Evolutionary conservation across 495 filamentous ascomycete species (phyloP).

Genomic region (Penicillium paradoxum): DNA sequence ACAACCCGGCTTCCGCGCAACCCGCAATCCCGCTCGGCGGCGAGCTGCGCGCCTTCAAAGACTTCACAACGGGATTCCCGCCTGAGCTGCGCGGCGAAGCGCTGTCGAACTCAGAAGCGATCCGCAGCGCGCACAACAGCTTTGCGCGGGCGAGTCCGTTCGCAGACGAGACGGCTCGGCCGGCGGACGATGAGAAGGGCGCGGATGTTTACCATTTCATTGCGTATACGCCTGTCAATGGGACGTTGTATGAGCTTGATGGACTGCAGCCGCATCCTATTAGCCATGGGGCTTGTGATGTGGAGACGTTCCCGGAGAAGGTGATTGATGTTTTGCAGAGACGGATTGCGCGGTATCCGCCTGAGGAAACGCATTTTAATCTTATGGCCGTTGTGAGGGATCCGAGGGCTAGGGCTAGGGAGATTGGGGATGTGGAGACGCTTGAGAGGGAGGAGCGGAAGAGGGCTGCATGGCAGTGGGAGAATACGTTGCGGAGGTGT

Average conservation of each 20-base stretch:
- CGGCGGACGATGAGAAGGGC: constrained; percentile 48
- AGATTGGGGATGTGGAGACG: constrained; percentile 77
- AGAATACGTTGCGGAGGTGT: constrained; percentile 87
- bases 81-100: constrained; percentile 68
- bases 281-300: constrained; percentile 68
- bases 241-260: constrained; percentile 87
- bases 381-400: constrained; percentile 88
- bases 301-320: constrained; percentile 67
- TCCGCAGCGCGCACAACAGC: constrained; percentile 88
- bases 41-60: constrained; percentile 72
- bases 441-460: constrained; percentile 79
- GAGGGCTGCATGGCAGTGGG: constrained; percentile 83
- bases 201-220: constrained; percentile 95
- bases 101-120: constrained; percentile 67
- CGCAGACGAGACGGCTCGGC: constrained; percentile 74
- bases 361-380: constrained; percentile 89
- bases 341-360: constrained; percentile 79
- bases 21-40: constrained; percentile 45
- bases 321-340: constrained; percentile 83
- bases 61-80: constrained; percentile 86
- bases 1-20: constrained; percentile 24
- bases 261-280: constrained; percentile 91
- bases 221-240: constrained; percentile 80
- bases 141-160: constrained; percentile 89
- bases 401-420: constrained; percentile 64